These are phyloP conservation scores for Mallotus nudiflorus DNA, from an alignment of 345 rosid genomes.

Conservation along the genomic window DNA sequence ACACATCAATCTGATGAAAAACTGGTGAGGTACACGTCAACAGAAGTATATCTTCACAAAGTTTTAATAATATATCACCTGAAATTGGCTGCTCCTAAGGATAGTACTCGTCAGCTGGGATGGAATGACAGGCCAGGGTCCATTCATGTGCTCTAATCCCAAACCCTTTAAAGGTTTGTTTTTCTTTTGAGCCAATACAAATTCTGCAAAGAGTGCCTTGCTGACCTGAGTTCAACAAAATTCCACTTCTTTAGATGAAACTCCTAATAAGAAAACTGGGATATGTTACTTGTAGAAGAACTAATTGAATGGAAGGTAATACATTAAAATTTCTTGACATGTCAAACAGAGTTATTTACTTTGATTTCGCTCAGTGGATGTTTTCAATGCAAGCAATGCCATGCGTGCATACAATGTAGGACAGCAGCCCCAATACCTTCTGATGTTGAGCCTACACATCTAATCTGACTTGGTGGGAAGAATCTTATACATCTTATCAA, in stretches of 20 bases:
- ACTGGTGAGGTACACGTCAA: background rate
- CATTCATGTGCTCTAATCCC: constrained; percentile 88
- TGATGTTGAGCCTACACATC: no score
- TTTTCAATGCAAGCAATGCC: background rate
- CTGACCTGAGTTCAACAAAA: constrained; percentile 57
- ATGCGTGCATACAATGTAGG: background rate
- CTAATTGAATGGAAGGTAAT: no score
- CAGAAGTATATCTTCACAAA: background rate
- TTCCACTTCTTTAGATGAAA: constrained; percentile 10
- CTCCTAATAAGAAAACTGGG: background rate
- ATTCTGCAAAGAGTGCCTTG: constrained; percentile 87
- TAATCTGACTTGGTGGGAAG: no score
- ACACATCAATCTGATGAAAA: constrained; percentile 54
- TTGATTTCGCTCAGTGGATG: background rate
- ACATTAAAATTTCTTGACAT: background rate
- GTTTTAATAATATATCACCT: constrained; percentile 44
- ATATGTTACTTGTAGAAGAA: no score
- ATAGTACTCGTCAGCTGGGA: constrained; percentile 61
- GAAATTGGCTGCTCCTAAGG: constrained; percentile 72
- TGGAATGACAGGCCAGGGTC: constrained; percentile 60
- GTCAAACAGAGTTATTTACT: background rate
- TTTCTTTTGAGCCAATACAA: constrained; percentile 59
- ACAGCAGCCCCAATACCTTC: no score
- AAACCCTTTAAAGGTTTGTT: constrained; percentile 64
- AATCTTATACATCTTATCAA: no score